A percentile compares a stretch with the other conserved stretches of the same genome.
phyloP scores from a whole-genome alignment of 2,329 filamentous ascomycete species.

The Aspergillus aculeatus region DNA sequence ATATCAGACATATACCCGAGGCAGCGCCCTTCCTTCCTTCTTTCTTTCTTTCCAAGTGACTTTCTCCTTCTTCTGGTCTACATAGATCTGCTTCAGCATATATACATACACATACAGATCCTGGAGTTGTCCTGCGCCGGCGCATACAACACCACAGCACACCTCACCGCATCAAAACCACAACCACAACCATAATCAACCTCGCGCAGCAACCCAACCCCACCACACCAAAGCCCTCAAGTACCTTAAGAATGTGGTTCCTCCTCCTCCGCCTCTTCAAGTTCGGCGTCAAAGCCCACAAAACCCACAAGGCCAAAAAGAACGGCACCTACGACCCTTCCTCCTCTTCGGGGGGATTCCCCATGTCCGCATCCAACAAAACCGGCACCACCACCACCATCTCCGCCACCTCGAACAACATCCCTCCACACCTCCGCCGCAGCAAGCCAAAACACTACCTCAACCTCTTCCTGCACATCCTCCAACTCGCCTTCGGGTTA shows the following conservation, averaged over 20 bases:
- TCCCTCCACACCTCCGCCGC: conserved; percentile 11
- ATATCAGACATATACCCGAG: too few relatives aligned
- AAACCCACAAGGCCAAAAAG: conserved; percentile 32
- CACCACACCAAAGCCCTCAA: neutral
- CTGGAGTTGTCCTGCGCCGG: neutral
- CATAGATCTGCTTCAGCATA: neutral
- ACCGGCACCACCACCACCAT: conserved; percentile 17
- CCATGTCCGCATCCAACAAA: neutral
- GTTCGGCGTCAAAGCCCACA: conserved; percentile 29
- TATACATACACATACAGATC: neutral
- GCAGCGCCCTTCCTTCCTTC: neutral
- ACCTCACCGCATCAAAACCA: neutral
- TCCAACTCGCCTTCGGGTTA: conserved; percentile 74
- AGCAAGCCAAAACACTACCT: conserved; percentile 22
- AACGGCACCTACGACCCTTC: conserved; percentile 15
- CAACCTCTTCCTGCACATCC: conserved; percentile 60
- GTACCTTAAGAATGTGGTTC: too few relatives aligned
- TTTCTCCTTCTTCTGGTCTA: too few relatives aligned
- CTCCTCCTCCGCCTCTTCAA: conserved; percentile 29
- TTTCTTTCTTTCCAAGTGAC: neutral
- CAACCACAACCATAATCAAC: neutral
- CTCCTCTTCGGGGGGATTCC: too few relatives aligned
- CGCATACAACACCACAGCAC: neutral
- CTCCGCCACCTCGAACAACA: conserved; percentile 16
- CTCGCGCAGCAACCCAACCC: neutral